Base-by-base conservation (phyloP, 495 filamentous ascomycete genomes). In the Staphylotrichum longicolle region DNA sequence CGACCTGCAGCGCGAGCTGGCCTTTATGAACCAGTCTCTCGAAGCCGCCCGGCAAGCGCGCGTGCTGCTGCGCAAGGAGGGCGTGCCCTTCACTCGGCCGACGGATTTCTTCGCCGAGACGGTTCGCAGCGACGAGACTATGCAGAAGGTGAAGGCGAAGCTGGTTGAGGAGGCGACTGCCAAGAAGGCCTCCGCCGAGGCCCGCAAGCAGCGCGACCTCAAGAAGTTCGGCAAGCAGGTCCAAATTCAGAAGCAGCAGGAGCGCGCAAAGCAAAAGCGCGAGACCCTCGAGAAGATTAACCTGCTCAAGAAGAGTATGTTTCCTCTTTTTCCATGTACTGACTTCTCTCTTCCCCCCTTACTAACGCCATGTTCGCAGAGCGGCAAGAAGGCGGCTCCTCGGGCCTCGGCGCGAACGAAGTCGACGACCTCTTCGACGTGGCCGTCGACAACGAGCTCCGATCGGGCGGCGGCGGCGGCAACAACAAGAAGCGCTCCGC, bases 151-250 rank as follows among this genome's bases (percentile, higher is more conserved):
- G 74, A 95, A 94, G 82, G 84, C 86, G 73, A 96, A 95, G 83
- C 79, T 98, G 69, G 83, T 93, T 61, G 93, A 97, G 64, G 91
- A 93, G 73, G 94, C 93, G 9, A 90, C 93, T 37, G 77, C 82
- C 54, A 96, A 94, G 83, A 96, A 96, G 82, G 93, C 95, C 3
- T 83, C 91, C 7, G 86, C 88, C 20, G 94, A 98, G 74, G 94
- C 94, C 33, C 85, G 91, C 71, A 89, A 89, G 78, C 91, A 90
- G 81, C 82, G 94, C 61, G 94, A 98, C 77, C 79, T 97, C 65
- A 98, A 96, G 87, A 98, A 97, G 77, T 98, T 98, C 77, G 94
- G 94, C 64, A 98, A 98, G 80, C 90, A 96, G 78, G 94, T 98
- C 62, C 94, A 98, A 82, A 86, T 96, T 64, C 92, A 91, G 63